Percentiles rank a stretch among this genome's conserved stretches.
These are phyloP conservation scores for Termitomyces sp. DNA, from an alignment of 1,284 basidiomycete species.

Conservation along the genomic window DNA sequence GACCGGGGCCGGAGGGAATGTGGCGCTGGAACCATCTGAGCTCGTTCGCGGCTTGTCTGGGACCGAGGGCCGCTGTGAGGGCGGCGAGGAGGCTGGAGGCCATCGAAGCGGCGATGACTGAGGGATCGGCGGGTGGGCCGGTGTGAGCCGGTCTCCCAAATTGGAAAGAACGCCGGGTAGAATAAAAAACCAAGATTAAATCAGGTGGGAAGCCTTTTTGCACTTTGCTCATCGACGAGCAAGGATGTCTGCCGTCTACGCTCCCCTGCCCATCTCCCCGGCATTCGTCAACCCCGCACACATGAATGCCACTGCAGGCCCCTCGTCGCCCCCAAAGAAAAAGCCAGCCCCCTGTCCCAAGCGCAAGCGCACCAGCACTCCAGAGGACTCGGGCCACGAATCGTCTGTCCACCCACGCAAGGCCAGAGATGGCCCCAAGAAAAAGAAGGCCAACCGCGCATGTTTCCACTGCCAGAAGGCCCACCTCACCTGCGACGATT, in stretches of 20 bases:
- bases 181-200: constrained; percentile 20
- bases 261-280: constrained; percentile 26
- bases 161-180: constrained; percentile 17
- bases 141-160: constrained; percentile 15
- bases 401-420: constrained; percentile 40
- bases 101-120: constrained; percentile 12
- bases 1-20: constrained; percentile 18
- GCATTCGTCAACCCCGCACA: constrained; percentile 28
- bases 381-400: constrained; percentile 46
- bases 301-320: constrained; percentile 32
- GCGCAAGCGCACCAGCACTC: constrained; percentile 41
- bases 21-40: constrained; percentile 56
- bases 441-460: constrained; percentile 90
- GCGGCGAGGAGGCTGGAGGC: constrained; percentile 19
- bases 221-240: constrained; percentile 13
- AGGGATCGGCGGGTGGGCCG: constrained; percentile 13
- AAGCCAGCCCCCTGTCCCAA: constrained; percentile 32
- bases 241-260: constrained; percentile 32
- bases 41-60: constrained; percentile 45
- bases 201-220: constrained; percentile 12
- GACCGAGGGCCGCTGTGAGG: constrained; percentile 33
- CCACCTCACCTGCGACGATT: constrained; percentile 96
- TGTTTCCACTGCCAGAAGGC: constrained; percentile 95
- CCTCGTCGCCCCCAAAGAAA: constrained; percentile 32
- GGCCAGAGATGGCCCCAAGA: constrained; percentile 71